Percentiles rank a stretch among this genome's conserved stretches.
Conservation (phyloP, 495 filamentous ascomycete species). For the Bathelium albidoporum region DNA sequence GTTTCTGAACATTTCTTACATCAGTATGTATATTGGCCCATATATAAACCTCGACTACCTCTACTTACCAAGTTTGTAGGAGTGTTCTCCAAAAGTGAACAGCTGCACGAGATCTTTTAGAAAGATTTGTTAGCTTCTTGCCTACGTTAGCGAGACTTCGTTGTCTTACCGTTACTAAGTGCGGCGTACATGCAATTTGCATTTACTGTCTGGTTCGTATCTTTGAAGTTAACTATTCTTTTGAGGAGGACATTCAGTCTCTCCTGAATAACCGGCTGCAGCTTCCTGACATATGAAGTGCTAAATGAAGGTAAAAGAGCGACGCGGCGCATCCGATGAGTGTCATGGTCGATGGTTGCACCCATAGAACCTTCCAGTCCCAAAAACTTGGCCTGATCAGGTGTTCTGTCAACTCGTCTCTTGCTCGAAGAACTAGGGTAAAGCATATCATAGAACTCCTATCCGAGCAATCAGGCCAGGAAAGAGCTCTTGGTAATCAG, state of each 20-base stretch:
- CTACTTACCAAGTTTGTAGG: neutral
- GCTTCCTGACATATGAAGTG: neutral
- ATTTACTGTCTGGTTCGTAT: neutral
- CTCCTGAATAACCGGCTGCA: neutral
- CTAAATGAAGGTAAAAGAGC: slow-evolving; percentile 6
- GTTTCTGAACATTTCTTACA: neutral
- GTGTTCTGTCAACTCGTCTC: neutral
- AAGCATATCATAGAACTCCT: slow-evolving; percentile 17
- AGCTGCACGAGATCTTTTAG: neutral
- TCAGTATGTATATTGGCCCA: neutral
- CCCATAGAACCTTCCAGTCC: slow-evolving; percentile 18
- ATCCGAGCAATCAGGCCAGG: neutral
- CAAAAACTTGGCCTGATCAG: neutral
- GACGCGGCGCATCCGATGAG: slow-evolving; percentile 32
- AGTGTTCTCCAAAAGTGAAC: neutral
- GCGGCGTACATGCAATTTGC: neutral
- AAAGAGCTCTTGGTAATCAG: neutral
- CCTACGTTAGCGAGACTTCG: neutral
- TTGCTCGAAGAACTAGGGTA: slow-evolving; percentile 7
- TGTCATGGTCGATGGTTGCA: slow-evolving; percentile 28
- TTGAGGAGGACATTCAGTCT: neutral
- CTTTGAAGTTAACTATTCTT: neutral
- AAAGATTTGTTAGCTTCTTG: neutral
- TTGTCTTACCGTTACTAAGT: neutral
- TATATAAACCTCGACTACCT: neutral